Base-by-base conservation (phyloP, 2,329 filamentous ascomycete genomes). In the Cytospora mali region DNA sequence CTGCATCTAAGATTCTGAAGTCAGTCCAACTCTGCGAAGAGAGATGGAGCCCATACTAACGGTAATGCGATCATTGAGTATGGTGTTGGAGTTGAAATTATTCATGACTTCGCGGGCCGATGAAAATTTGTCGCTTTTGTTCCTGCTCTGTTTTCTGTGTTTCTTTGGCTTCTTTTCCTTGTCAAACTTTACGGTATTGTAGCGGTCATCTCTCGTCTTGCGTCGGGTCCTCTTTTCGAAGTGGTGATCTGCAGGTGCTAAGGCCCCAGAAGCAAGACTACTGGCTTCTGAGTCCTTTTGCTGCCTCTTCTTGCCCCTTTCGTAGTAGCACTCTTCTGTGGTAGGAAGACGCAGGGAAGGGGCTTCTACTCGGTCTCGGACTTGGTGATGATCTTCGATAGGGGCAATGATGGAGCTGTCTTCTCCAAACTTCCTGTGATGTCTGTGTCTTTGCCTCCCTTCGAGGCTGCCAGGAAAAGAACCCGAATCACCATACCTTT, bases 151-250 rank as follows among this genome's bases (percentile, higher is more conserved):
- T 7, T 54, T 29, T n/a, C 28, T 21, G 4, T 65, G 70, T 69
- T 69, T 72, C 62, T 54, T 27, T 13, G 46, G 64, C 60, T 42
- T 56, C 61, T 27, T 64, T 62, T 18, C 29, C 21, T 57, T 64
- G 23, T 42, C 52, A 21, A 35, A 39, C 39, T 18, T 60, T 51
- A 77, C 77, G 13, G 76, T 76, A 29, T 85, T 79, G 69, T 89
- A 88, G 35, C 79, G 81, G 68, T 85, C 80, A 27, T 78, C 74
- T 56, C 78, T 80, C 18, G 84, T 88, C 71, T 83, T 89, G 66
- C 80, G 76, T 33, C 87, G 80, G 21, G 79, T 73, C 52, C 76
- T 76, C 65, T 68, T 67, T 16, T 48, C 58, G 35, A 61, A 65
- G 3, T 33, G 39, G 31, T 53, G n/a, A 6, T 39, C n/a, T 18